Evolutionary conservation across 2,329 filamentous ascomycete species (phyloP), one percentile per base, ranked within the genome.

Genomic region (Sporothrix mexicana): DNA sequence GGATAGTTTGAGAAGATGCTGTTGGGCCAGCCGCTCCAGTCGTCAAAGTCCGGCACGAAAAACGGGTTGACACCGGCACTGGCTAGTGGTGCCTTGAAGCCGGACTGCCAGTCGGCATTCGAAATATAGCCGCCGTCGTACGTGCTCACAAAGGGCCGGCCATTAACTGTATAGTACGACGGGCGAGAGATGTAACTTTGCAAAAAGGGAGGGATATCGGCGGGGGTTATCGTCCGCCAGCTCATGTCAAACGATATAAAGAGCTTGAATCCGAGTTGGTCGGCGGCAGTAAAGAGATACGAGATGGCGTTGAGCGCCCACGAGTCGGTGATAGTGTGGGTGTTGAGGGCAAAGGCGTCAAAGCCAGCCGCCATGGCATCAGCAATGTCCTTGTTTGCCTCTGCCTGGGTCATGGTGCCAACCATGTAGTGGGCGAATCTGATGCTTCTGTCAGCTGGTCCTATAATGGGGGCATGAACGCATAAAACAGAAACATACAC

Each of bases 351-450:
- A n/a, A 57, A 57, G 53, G 53, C 53, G 23, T 57, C 53, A 20
- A 57, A 57, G 53, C 53, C 53, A 57, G 23, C 53, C 53, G 53
- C 53, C 53, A 57, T 57, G 25, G n/a, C 53, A n/a, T 57, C 53
- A 57, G 53, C 23, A 57, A 57, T 57, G 53, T 57, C 53, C 53
- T 57, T n/a, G n/a, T 57, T 20, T 23, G 53, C 53, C 25, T 57
- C 53, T 20, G 53, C 53, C 53, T 57, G 53, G 23, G 53, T 57
- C 53, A 57, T 57, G 53, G 53, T 57, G 53, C 53, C 53, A 20
- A 57, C 53, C 53, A 57, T 57, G 53, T 57, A 57, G 53, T 57
- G 53, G 53, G 53, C 53, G 12, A 57, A 57, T 57, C 53, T 57
- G 25, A 49, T 49, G 10, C 47, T 49, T 49, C 23, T 20, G 47